Evolutionary conservation across 2,329 filamentous ascomycete species (phyloP), one percentile per base, ranked within the genome.

Genomic region (Paramyrothecium roridum): DNA sequence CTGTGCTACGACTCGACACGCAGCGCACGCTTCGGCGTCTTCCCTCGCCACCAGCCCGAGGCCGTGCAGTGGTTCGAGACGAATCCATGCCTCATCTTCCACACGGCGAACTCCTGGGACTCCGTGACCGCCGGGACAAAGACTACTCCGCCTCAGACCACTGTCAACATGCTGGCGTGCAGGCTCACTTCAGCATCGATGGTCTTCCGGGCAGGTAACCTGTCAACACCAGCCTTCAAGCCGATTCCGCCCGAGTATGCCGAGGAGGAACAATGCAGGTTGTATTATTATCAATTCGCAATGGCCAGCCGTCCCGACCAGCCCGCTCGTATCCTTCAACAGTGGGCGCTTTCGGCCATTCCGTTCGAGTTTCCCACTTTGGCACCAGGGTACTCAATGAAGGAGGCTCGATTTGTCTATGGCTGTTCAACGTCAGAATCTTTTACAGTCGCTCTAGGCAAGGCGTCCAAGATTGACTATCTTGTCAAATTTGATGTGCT

Each of bases 81-180:
- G 0, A 80, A 80, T 12, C 77, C 84, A 7, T 90, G 85, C 62
- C 85, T 85, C 61, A 87, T 90, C 48, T 89, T 90, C 58, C 88
- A 90, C 62, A 88, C 86, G 0, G 87, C 85, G 1, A 90, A 89
- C 60, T 82, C 83, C 2, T 91, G 87, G 88, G 85, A 89, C 52
- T 34, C 43, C 30, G 43, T 23, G 23, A 43, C 8, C 7, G 30
- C 49, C 8, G 49, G 26, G 3, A 56, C 54, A 13, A 23, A 10
- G 0, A n/a, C 23, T 6, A 20, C 11, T 1, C 8, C 48, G 0
- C 23, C 19, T 2, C 22, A 23, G 1, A n/a, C 1, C 1, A 56
- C 52, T 1, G 83, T 90, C 4, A 85, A 86, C 62, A 79, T 90
- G 63, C 74, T 90, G 1, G 83, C 81, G 2, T 90, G 87, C 59